These are phyloP conservation scores for Bimuria novae-zelandiae DNA, from an alignment of 2,329 filamentous ascomycete species.

Conservation along the genomic window DNA sequence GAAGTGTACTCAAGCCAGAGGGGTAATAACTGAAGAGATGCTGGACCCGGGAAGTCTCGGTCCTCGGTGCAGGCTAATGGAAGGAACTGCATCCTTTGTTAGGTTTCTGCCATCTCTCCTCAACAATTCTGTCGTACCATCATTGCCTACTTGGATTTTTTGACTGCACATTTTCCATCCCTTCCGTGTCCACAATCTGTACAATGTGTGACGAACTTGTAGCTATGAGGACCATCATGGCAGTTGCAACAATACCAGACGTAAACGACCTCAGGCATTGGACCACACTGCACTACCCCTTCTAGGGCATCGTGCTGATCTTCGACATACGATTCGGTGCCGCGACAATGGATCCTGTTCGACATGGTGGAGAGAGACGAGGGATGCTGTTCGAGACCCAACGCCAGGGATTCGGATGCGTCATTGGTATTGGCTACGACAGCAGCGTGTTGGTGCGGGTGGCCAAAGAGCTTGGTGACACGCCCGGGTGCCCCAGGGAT, in stretches of 20 bases:
- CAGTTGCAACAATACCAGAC: slow-evolving; percentile 25
- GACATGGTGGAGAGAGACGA: background rate
- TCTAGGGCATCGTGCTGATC: background rate
- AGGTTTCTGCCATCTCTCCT: background rate
- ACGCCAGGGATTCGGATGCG: background rate
- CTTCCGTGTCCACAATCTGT: slow-evolving; percentile 10
- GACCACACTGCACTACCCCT: slow-evolving; percentile 12
- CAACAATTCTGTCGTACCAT: background rate
- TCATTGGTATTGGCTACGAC: background rate
- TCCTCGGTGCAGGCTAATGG: no score
- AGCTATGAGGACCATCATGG: slow-evolving; percentile 17
- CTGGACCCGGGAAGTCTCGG: no score
- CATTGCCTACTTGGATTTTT: background rate
- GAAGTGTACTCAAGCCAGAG: no score
- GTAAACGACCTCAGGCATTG: slow-evolving; percentile 9
- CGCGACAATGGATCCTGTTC: no score
- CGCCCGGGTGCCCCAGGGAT: background rate
- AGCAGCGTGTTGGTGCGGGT: background rate
- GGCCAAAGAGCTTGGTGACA: background rate
- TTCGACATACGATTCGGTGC: background rate
- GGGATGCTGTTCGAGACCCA: background rate
- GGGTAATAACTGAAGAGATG: no score
- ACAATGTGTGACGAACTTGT: slow-evolving; percentile 12
- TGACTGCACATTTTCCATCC: slow-evolving; percentile 9
- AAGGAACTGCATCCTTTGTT: no score